Evolutionary conservation across 345 rosid species (phyloP).

Genomic region (Mercurialis annua): DNA sequence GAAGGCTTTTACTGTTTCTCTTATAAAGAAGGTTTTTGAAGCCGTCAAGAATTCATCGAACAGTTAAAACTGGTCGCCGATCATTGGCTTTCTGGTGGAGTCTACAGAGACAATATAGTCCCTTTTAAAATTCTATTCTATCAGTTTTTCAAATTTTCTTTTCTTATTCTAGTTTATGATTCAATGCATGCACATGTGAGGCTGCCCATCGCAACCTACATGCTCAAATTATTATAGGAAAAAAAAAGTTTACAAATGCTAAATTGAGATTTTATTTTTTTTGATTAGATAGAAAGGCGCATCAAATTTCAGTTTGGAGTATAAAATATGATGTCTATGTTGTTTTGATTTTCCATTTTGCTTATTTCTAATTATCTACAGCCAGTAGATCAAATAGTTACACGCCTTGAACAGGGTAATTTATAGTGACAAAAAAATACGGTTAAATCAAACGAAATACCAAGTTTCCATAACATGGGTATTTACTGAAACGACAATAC

Average conservation of each 20-base stretch:
- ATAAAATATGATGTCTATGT: too few species aligned
- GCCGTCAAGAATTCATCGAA: not conserved
- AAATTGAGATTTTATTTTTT: constrained; percentile 15
- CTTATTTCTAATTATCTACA: too few species aligned
- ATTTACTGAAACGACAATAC: too few species aligned
- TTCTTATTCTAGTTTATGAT: not conserved
- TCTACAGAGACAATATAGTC: not conserved
- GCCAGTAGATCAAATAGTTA: too few species aligned
- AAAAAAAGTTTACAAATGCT: constrained; percentile 11
- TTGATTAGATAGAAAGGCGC: constrained; percentile 8
- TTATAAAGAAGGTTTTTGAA: constrained; percentile 26
- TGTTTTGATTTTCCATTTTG: too few species aligned
- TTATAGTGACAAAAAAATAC: too few species aligned
- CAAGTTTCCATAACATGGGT: too few species aligned
- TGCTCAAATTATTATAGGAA: constrained; percentile 2
- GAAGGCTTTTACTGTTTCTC: not conserved
- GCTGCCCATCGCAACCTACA: not conserved
- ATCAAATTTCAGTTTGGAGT: constrained; percentile 15
- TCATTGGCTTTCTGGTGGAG: constrained; percentile 18
- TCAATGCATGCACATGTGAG: constrained; percentile 6
- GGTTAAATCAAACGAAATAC: too few species aligned
- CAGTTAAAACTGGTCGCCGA: constrained; percentile 12
- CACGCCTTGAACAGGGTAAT: too few species aligned
- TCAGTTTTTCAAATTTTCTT: constrained; percentile 2
- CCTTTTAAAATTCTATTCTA: too few species aligned